phyloP scores from a whole-genome alignment of 331 rosid genomes.

The Quercus tomentella region DNA sequence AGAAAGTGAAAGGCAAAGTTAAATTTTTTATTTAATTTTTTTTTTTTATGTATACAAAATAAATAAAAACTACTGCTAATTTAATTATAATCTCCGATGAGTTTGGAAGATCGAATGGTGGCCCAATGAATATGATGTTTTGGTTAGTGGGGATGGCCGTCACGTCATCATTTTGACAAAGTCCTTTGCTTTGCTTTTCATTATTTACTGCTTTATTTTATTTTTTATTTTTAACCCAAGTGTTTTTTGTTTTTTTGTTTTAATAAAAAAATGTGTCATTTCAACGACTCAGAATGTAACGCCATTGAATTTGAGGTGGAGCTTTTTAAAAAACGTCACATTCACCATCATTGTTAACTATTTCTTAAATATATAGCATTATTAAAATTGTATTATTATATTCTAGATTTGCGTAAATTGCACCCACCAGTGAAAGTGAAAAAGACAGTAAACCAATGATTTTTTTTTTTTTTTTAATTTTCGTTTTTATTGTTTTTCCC shows the following conservation, averaged over 20 bases:
- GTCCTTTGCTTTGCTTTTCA: slow-evolving; percentile 20
- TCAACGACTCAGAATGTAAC: too few relatives aligned
- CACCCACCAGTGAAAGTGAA: background rate
- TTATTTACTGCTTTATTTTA: background rate
- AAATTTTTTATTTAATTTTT: background rate
- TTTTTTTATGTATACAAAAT: background rate
- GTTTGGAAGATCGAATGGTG: slow-evolving; percentile 58
- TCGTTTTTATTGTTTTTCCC: background rate
- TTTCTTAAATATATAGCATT: too few relatives aligned
- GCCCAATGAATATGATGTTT: slow-evolving; percentile 28
- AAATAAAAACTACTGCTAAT: background rate
- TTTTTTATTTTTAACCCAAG: background rate
- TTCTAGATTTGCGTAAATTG: background rate
- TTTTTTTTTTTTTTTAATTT: too few relatives aligned
- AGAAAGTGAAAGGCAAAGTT: slow-evolving; percentile 9
- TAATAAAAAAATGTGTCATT: background rate
- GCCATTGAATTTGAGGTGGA: too few relatives aligned
- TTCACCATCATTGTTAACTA: background rate
- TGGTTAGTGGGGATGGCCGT: slow-evolving; percentile 44
- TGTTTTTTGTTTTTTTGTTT: background rate
- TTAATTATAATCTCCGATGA: slow-evolving; percentile 49
- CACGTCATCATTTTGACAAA: slow-evolving; percentile 48
- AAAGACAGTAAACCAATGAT: background rate
- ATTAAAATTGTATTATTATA: background rate
- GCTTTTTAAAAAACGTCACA: background rate